A percentile compares a stretch with the other conserved stretches of the same genome.
Evolutionary conservation across 2,329 filamentous ascomycete genomes (phyloP).

Genomic region (Apiospora saccharicola): DNA sequence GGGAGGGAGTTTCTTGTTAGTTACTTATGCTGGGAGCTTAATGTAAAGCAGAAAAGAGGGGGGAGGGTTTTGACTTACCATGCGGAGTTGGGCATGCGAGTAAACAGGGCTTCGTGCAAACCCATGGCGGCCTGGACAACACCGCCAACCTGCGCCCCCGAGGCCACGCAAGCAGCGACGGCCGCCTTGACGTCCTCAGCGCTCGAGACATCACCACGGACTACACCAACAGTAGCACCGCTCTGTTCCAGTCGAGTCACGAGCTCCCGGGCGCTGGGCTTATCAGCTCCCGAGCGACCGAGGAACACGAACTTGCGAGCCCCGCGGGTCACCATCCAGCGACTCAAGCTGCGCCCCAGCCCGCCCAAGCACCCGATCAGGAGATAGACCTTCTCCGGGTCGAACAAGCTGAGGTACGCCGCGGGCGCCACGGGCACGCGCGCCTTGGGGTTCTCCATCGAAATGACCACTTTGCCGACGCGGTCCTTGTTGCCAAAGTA

Average conservation of each 20-base stretch:
- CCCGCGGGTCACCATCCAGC: slow-evolving; percentile 57
- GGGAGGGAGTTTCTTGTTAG: too few relatives aligned
- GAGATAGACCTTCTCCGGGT: slow-evolving; percentile 48
- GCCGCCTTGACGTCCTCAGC: not conserved
- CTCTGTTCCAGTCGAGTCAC: not conserved
- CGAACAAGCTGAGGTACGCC: slow-evolving; percentile 37
- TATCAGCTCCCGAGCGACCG: not conserved
- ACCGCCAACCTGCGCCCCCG: not conserved
- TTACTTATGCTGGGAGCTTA: too few relatives aligned
- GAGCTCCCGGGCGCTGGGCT: not conserved
- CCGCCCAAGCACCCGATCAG: slow-evolving; percentile 60
- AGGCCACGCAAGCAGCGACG: not conserved
- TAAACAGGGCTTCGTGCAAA: slow-evolving; percentile 36
- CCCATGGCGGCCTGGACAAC: slow-evolving; percentile 24
- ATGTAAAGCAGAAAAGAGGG: too few relatives aligned
- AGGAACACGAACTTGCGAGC: slow-evolving; percentile 57
- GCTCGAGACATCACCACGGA: not conserved
- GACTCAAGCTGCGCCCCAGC: slow-evolving; percentile 57
- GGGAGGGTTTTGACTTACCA: not conserved
- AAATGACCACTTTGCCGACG: slow-evolving; percentile 31
- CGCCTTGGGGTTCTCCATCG: slow-evolving; percentile 23
- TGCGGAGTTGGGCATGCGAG: slow-evolving; percentile 30
- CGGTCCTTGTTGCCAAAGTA: slow-evolving; percentile 31
- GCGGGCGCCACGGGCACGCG: slow-evolving; percentile 35
- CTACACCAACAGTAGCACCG: not conserved